Evolutionary conservation across 1,139 yeast genomes (phyloP).

Genomic region (Candida dubliniensis): DNA sequence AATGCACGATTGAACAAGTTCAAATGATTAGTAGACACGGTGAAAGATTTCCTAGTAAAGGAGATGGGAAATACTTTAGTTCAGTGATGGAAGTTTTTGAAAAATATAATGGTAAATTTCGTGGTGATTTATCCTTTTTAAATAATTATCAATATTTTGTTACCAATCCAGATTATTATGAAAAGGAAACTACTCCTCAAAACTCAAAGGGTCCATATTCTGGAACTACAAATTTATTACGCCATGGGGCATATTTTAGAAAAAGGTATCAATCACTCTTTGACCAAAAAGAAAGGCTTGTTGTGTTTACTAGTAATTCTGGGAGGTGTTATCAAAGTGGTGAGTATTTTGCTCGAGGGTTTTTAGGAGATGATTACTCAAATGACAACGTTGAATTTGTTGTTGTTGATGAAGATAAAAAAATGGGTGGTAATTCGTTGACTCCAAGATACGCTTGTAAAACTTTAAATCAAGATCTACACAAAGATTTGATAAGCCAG

Average conservation of each 20-base stretch:
- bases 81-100: conserved; percentile 21
- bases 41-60: conserved; percentile 58
- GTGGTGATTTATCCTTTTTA: conserved; percentile 33
- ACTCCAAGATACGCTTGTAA: conserved; percentile 31
- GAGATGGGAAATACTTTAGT: conserved; percentile 25
- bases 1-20: conserved; percentile 61
- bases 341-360: conserved; percentile 34
- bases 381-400: conserved; percentile 21
- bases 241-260: conserved; percentile 38
- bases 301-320: conserved; percentile 36
- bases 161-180: conserved; percentile 25
- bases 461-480: conserved; percentile 12
- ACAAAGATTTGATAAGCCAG: conserved; percentile 11
- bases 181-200: conserved; percentile 28
- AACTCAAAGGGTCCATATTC: conserved; percentile 29
- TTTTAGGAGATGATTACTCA: conserved; percentile 26
- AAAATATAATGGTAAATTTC: conserved; percentile 24
- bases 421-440: conserved; percentile 40
- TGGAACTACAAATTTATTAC: conserved; percentile 33
- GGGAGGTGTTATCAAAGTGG: conserved; percentile 33
- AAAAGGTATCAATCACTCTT: conserved; percentile 31
- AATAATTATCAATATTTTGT: conserved; percentile 38
- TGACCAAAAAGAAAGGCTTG: conserved; percentile 18
- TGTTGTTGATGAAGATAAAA: conserved; percentile 28
- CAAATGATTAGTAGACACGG: conserved; percentile 68